Conservation (phyloP, 176 grass and related monocot species). For the Oryza brachyantha region DNA sequence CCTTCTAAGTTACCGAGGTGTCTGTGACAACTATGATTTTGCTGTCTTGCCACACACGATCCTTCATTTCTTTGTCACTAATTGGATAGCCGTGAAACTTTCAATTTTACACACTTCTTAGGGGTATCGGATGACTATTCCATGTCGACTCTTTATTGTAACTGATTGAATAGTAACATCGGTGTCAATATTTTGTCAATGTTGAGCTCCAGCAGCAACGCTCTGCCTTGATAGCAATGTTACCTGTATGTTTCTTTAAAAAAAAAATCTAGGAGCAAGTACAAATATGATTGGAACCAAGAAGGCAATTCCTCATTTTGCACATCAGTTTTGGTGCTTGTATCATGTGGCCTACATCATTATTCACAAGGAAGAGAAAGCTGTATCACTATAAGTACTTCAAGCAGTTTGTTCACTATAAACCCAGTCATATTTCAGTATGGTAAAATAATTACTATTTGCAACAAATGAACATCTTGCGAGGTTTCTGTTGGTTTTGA, state of each 20-base stretch:
- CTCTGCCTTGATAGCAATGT: background rate
- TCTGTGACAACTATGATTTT: background rate
- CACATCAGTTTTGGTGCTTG: background rate
- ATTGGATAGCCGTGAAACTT: background rate
- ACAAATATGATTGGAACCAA: background rate
- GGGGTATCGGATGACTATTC: background rate
- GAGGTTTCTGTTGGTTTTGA: background rate
- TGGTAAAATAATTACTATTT: background rate
- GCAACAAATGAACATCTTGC: background rate
- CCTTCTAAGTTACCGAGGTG: background rate
- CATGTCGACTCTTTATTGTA: background rate
- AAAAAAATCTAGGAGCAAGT: slow-evolving; percentile 17
- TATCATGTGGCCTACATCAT: background rate
- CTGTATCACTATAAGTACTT: background rate
- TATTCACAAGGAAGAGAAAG: background rate
- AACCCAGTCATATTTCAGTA: background rate
- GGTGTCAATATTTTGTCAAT: background rate
- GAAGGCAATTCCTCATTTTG: background rate
- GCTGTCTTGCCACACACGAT: background rate
- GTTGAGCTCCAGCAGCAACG: background rate
- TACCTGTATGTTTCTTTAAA: background rate
- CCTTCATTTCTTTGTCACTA: background rate
- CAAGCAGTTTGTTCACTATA: background rate
- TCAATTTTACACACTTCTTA: background rate
- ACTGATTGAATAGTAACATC: background rate